A percentile compares a stretch with the other conserved stretches of the same genome.
Evolutionary conservation across 176 grass and related monocot species (phyloP).

Genomic region (Carex myosuroides): DNA sequence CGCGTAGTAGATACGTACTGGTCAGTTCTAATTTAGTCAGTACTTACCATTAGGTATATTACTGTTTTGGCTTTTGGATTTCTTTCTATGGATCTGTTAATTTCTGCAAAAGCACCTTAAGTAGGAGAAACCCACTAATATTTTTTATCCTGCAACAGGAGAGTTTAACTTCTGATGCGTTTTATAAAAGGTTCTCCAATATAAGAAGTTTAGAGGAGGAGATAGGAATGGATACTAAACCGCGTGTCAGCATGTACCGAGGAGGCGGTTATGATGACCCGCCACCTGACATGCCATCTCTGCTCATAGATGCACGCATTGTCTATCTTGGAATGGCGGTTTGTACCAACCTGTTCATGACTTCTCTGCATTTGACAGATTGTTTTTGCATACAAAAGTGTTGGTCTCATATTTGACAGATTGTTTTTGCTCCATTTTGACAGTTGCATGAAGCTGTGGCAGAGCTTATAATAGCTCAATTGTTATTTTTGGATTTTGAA

Average conservation of each 20-base stretch:
- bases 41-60: not conserved
- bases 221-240: not conserved
- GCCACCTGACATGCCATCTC: slow-evolving; percentile 83
- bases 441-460: slow-evolving; percentile 57
- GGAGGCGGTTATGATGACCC: slow-evolving; percentile 45
- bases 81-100: not conserved
- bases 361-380: not conserved
- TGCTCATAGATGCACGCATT: slow-evolving; percentile 70
- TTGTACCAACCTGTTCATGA: slow-evolving; percentile 17
- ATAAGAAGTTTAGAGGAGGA: not conserved
- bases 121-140: not conserved
- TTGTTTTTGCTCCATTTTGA: slow-evolving; percentile 7
- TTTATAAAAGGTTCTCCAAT: slow-evolving; percentile 53
- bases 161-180: slow-evolving; percentile 56
- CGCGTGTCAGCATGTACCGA: slow-evolving; percentile 58
- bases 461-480: slow-evolving; percentile 82
- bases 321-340: slow-evolving; percentile 90
- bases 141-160: slow-evolving; percentile 38
- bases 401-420: slow-evolving; percentile 20
- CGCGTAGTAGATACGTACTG: not conserved
- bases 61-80: not conserved
- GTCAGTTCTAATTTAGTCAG: not conserved
- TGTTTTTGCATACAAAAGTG: not conserved
- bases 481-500: slow-evolving; percentile 76
- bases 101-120: not conserved